Base-by-base conservation (phyloP, 2,329 filamentous ascomycete genomes). In the Neoascochyta sp. region DNA sequence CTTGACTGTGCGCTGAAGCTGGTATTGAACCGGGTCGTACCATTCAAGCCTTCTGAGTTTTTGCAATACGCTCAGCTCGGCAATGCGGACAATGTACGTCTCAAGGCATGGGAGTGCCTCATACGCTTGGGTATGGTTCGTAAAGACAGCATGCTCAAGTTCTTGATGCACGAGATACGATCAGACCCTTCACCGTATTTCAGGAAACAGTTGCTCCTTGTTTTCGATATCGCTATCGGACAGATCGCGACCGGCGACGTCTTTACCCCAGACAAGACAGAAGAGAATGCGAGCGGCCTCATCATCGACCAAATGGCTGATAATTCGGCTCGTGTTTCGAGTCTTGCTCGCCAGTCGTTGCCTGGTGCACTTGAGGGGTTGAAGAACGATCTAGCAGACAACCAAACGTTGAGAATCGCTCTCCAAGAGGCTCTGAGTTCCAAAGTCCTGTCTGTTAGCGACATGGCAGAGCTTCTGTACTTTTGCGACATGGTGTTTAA, bases 31-130 rank as follows among this genome's bases (percentile, higher is more conserved):
- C 70, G 69, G 8, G 66, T 76, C 19, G 66, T 73, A 23, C 69
- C 73, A 7, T 57, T 71, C 32, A 74, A 74, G 41, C 50, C 71
- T 1, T 65, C 71, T 24, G 76, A 79, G 30, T 77, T 81, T 36
- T 48, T 81, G 35, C 74, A 77, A 29, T 82, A 81, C 45, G 77
- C 76, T 2, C 66, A 74, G 29, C 62, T 69, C 12, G 75, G 73
- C 14, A 80, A 78, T 12, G 76, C 75, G 31, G 74, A 79, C 27
- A 68, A 75, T 34, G 71, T 82, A 15, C 74, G 78, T 4, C 42
- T 80, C 11, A 68, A 73, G 32, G 78, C 78, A 3, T 80, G 80
- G 55, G 63, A 70, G 14, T 76, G 73, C 37, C 62, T 82, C 1
- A 64, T 76, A 16, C 70, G 76, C 11, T 63, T 78, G 7, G 74